Evolutionary conservation across 2,329 filamentous ascomycete genomes (phyloP).

Genomic region (Rhynchosporium graminicola): DNA sequence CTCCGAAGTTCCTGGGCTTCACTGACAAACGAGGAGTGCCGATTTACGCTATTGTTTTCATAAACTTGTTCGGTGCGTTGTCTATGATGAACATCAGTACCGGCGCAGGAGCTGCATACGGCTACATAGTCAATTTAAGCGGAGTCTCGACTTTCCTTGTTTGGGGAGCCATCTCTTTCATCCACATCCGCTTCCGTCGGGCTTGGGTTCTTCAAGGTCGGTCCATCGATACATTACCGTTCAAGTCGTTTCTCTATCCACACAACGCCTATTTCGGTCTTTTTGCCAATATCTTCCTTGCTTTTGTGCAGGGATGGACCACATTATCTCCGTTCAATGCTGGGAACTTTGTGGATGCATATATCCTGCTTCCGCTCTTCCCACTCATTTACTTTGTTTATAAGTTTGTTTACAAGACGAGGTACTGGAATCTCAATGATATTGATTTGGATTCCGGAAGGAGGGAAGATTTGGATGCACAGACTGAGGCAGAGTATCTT

Average conservation of each 20-base stretch:
- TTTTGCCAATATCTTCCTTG: slow-evolving; percentile 57
- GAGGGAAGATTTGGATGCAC: slow-evolving; percentile 53
- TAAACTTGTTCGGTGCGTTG: slow-evolving; percentile 70
- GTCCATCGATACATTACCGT: slow-evolving; percentile 55
- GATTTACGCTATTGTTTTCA: slow-evolving; percentile 63
- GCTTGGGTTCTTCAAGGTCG: slow-evolving; percentile 63
- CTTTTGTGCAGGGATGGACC: slow-evolving; percentile 63
- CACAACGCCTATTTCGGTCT: slow-evolving; percentile 62
- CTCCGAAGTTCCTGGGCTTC: slow-evolving; percentile 67
- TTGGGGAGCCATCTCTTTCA: slow-evolving; percentile 70
- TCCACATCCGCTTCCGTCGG: slow-evolving; percentile 69
- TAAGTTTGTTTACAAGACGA: slow-evolving; percentile 57
- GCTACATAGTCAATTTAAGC: slow-evolving; percentile 69
- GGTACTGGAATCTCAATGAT: slow-evolving; percentile 51
- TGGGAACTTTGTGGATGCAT: slow-evolving; percentile 62
- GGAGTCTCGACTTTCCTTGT: slow-evolving; percentile 73
- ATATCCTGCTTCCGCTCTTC: slow-evolving; percentile 62
- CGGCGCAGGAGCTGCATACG: slow-evolving; percentile 64
- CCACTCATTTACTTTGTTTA: slow-evolving; percentile 56
- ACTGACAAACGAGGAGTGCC: slow-evolving; percentile 65
- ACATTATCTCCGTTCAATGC: slow-evolving; percentile 59
- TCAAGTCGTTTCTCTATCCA: slow-evolving; percentile 55
- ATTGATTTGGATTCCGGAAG: slow-evolving; percentile 59
- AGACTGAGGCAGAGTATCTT: slow-evolving; percentile 17
- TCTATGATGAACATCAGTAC: slow-evolving; percentile 75